phyloP scores from a whole-genome alignment of 805 yeast species.

The Nakazawaea ambrosiae region DNA sequence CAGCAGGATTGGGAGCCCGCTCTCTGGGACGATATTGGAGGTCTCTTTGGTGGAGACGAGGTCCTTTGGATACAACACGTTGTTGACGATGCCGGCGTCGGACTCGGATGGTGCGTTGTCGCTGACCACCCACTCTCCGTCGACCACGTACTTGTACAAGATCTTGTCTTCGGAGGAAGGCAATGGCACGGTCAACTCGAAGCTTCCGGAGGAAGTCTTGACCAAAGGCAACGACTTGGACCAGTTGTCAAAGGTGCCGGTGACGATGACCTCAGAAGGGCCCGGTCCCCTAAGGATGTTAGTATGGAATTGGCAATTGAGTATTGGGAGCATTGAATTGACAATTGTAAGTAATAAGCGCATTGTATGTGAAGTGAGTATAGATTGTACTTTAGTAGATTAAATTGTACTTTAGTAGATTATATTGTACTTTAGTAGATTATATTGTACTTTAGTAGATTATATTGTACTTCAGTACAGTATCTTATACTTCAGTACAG shows the following conservation, averaged over 20 bases:
- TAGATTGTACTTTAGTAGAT: too few species aligned
- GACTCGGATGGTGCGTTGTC: slow-evolving; percentile 31
- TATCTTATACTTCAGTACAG: too few species aligned
- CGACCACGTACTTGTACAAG: slow-evolving; percentile 51
- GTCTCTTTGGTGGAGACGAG: slow-evolving; percentile 26
- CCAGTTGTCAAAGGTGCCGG: slow-evolving; percentile 60
- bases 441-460: too few species aligned
- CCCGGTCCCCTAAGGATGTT: slow-evolving; percentile 24
- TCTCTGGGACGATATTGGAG: slow-evolving; percentile 35
- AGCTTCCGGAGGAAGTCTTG: slow-evolving; percentile 31
- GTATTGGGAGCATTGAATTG: background rate
- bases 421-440: too few species aligned
- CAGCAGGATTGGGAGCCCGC: slow-evolving; percentile 27
- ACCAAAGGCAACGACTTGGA: slow-evolving; percentile 38
- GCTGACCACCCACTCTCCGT: slow-evolving; percentile 49
- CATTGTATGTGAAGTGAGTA: too few species aligned
- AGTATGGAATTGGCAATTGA: background rate
- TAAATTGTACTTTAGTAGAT: too few species aligned
- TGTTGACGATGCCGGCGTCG: slow-evolving; percentile 50
- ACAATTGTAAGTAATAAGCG: too few species aligned
- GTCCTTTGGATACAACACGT: slow-evolving; percentile 34
- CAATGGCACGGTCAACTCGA: slow-evolving; percentile 24
- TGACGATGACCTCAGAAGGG: slow-evolving; percentile 39
- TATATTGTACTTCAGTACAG: too few species aligned
- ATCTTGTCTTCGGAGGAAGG: slow-evolving; percentile 18